These are phyloP conservation scores for Phalaenopsis hybrid DNA, from an alignment of 116 monocot species.

Conservation along the genomic window DNA sequence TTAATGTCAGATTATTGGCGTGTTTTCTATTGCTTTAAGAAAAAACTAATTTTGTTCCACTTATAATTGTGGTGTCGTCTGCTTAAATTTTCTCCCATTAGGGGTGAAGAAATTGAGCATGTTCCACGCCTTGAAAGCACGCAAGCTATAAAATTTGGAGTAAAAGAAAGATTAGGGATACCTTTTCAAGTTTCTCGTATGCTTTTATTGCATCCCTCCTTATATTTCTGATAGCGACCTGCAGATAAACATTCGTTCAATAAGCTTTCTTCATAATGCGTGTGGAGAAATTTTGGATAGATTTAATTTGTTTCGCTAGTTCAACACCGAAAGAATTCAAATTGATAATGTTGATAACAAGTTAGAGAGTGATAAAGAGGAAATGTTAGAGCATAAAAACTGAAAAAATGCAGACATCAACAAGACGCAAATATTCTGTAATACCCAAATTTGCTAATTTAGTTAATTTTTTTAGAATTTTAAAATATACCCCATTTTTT, in stretches of 20 bases:
- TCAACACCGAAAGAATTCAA: neutral
- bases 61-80: neutral
- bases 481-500: no score
- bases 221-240: conserved; percentile 96
- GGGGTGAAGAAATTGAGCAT: neutral
- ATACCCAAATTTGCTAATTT: no score
- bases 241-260: conserved; percentile 7
- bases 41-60: neutral
- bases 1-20: neutral
- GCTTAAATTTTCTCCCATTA: neutral
- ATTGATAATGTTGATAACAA: neutral
- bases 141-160: neutral
- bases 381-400: neutral
- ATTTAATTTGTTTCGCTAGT: neutral
- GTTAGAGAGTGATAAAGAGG: neutral
- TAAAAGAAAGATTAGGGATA: conserved; percentile 5
- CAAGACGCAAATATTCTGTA: neutral
- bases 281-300: neutral
- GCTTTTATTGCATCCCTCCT: conserved; percentile 90
- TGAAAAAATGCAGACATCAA: neutral
- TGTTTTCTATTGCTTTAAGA: neutral
- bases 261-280: neutral
- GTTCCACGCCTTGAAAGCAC: no score
- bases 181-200: conserved; percentile 97
- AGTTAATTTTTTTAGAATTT: no score